Percentiles rank a stretch among this genome's conserved stretches.
Evolutionary conservation across 495 filamentous ascomycete genomes (phyloP).

Genomic region (Aspergillus funiculosus): DNA sequence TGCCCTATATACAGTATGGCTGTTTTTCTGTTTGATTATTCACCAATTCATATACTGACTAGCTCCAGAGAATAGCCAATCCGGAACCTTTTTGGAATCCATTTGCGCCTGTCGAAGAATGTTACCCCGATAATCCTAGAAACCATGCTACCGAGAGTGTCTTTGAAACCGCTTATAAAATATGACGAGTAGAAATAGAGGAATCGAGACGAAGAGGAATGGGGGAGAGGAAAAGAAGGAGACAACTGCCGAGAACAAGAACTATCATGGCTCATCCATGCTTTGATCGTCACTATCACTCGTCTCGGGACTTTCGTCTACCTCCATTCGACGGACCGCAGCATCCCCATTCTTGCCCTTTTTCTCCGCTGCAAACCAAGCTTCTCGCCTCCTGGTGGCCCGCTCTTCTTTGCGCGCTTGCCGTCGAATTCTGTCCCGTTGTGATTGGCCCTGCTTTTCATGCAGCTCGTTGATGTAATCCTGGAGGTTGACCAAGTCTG

Average conservation of each 20-base stretch:
- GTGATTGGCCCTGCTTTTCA: constrained; percentile 34
- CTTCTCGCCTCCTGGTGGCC: constrained; percentile 34
- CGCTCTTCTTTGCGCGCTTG: constrained; percentile 41
- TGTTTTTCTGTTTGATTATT: too few species aligned
- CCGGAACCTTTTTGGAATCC: too few species aligned
- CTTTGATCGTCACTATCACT: constrained; percentile 39
- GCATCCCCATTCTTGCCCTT: constrained; percentile 42
- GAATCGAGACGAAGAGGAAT: background rate
- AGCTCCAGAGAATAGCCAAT: too few species aligned
- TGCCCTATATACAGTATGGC: too few species aligned
- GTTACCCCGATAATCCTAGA: too few species aligned
- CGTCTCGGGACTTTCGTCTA: constrained; percentile 30
- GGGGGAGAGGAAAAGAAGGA: background rate
- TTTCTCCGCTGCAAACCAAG: constrained; percentile 45
- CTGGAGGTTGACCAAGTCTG: constrained; percentile 33
- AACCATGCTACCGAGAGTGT: too few species aligned
- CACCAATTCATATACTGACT: too few species aligned
- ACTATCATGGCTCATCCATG: constrained; percentile 29
- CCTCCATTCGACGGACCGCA: constrained; percentile 33
- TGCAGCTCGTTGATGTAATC: constrained; percentile 41
- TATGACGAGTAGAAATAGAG: too few species aligned
- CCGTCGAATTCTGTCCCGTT: constrained; percentile 31
- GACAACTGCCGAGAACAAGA: too few species aligned
- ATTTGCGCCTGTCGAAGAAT: too few species aligned
- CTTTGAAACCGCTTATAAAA: too few species aligned